These are phyloP conservation scores for Aspergillus pseudoglaucus DNA, from an alignment of 2,329 filamentous ascomycete genomes.

Conservation along the genomic window DNA sequence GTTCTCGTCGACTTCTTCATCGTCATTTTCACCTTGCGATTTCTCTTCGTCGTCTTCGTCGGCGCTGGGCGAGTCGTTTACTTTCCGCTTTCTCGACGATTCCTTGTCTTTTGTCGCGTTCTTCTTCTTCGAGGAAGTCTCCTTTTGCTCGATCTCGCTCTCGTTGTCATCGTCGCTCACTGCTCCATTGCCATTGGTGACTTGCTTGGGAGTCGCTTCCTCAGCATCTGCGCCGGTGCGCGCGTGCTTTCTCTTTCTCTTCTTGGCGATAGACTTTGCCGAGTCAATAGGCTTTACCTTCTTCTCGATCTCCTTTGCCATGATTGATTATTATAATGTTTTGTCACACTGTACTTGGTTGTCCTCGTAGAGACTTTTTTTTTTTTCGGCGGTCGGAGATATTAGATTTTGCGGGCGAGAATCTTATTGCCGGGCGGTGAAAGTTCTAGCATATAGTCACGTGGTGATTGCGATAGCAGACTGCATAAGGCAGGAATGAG, in stretches of 20 bases:
- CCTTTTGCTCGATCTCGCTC: not conserved
- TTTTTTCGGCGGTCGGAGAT: constrained; percentile 18
- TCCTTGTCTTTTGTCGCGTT: not conserved
- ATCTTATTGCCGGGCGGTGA: constrained; percentile 22
- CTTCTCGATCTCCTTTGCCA: constrained; percentile 13
- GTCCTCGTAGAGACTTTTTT: constrained; percentile 7
- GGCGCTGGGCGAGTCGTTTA: constrained; percentile 24
- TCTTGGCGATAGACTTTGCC: constrained; percentile 34
- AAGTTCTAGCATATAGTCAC: constrained; percentile 23
- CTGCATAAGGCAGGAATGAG: constrained; percentile 5
- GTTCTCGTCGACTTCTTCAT: constrained; percentile 15
- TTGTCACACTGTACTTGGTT: not conserved
- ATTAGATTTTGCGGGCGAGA: constrained; percentile 15
- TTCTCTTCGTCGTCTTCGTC: constrained; percentile 22
- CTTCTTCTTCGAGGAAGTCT: not conserved
- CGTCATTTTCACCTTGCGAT: constrained; percentile 7
- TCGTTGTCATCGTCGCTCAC: constrained; percentile 14
- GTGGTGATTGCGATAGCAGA: constrained; percentile 19
- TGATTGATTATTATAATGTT: constrained; percentile 6
- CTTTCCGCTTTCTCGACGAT: not conserved
- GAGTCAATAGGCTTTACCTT: constrained; percentile 33
- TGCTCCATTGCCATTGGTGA: constrained; percentile 17
- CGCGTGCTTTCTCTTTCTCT: constrained; percentile 41
- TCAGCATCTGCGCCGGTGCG: constrained; percentile 16
- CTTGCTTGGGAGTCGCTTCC: constrained; percentile 18